Conservation (phyloP, 768 basidiomycete species). For the Rhizopogon salebrosus region DNA sequence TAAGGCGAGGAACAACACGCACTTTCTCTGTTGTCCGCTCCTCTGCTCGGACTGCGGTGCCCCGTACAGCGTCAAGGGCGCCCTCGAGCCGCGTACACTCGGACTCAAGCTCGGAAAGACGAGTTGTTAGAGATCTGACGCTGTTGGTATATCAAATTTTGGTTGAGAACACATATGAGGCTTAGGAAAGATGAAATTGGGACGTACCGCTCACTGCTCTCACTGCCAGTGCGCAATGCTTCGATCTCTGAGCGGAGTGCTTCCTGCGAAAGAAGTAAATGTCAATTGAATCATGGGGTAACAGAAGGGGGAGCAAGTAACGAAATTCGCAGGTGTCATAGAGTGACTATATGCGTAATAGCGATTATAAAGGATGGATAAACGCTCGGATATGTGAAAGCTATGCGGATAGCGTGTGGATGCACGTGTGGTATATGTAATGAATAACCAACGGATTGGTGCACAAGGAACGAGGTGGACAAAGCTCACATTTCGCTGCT, state of each 20-base stretch:
- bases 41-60: neutral
- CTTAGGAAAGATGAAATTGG: neutral
- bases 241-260: conserved; percentile 95
- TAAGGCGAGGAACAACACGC: neutral
- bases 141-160: conserved; percentile 30
- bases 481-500: conserved; percentile 78
- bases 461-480: neutral
- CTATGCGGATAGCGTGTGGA: neutral
- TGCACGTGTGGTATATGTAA: neutral
- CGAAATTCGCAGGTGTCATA: no score
- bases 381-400: neutral
- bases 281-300: neutral
- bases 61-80: conserved; percentile 46
- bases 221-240: conserved; percentile 73
- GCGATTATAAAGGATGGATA: no score
- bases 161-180: neutral
- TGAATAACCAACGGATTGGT: neutral
- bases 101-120: conserved; percentile 70
- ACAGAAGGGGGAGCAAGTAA: neutral
- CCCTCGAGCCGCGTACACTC: conserved; percentile 69
- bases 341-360: neutral
- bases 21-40: neutral
- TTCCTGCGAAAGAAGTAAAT: conserved; percentile 51
- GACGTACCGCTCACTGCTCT: conserved; percentile 64
- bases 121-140: conserved; percentile 65